Base-by-base conservation (phyloP, 2,329 filamentous ascomycete species). In the Monilinia laxa region DNA sequence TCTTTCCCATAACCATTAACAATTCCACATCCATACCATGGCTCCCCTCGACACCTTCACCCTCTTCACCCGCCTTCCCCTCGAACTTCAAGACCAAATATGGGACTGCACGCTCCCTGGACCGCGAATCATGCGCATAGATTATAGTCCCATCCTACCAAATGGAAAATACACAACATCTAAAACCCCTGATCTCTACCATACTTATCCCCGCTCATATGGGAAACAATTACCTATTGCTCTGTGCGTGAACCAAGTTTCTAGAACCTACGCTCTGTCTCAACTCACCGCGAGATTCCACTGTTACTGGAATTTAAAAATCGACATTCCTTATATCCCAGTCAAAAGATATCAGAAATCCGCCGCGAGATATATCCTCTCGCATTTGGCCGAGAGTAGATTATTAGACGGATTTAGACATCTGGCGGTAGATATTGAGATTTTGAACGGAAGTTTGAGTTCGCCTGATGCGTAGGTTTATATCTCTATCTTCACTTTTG, bases 291-390 rank as follows among this genome's bases (percentile, higher is more conserved):
- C 45, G 23, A 47, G 62, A 23, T 64, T 64, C 25, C 51, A 55
- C 35, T 40, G 62, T 23, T 64, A 64, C 38, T 64, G 62, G 62
- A 47, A 64, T 49, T 25, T 55, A 6, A 47, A 54, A n/a, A 28
- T 64, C 16, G 62, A 64, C 20, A 47, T 49, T n/a, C 38, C 52
- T 6, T 56, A 64, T 47, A n/a, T 64, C 38, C 38, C 47, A 40
- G 52, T 20, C 14, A 23, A 47, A 16, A 25, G 6, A 47, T 64
- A 16, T 25, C 28, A 9, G 18, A n/a, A 31, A 16, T 18, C 38
- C 23, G 59, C 23, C 11, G 38, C 51, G 3, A 20, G 51, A 23
- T 45, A 35, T 23, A 28, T 9, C 10, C n/a, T 64, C 2, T 7
- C 9, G 14, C 49, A 45, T 31, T 31, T 64, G 16, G 51, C 31